Percentiles rank a stretch among this genome's conserved stretches.
Conservation (phyloP, 169 alveolate genomes). For the Pseudocohnilembus persalinus region DNA sequence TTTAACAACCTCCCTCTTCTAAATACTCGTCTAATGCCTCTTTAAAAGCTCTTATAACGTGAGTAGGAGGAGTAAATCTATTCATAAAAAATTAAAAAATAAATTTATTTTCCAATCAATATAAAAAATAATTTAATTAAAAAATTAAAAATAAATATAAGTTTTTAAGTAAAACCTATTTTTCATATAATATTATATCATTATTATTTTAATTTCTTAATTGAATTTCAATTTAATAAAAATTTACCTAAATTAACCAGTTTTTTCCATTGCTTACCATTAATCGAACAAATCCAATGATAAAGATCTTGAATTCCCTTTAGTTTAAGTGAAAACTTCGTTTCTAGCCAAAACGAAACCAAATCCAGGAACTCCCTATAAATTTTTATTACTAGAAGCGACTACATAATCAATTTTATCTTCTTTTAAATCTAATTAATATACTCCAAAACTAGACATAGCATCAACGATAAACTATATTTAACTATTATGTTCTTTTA, state of each 20-base stretch:
- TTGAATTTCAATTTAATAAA: not conserved
- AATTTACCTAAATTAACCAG: conserved; percentile 22
- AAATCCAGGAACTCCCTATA: conserved; percentile 73
- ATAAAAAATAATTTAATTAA: too few species aligned
- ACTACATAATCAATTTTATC: conserved; percentile 48
- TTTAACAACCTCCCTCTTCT: conserved; percentile 56
- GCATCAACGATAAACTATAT: conserved; percentile 54
- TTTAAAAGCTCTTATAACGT: conserved; percentile 56
- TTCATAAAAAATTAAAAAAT: conserved; percentile 13
- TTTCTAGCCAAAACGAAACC: conserved; percentile 56
- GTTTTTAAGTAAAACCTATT: too few species aligned
- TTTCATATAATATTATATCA: too few species aligned
- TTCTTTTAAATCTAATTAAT: conserved; percentile 39
- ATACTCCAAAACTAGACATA: conserved; percentile 66
- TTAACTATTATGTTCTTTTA: not conserved
- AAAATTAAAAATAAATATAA: too few species aligned
- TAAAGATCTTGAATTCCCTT: conserved; percentile 54
- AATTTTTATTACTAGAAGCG: conserved; percentile 60
- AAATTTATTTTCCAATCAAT: too few species aligned
- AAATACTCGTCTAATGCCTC: conserved; percentile 61
- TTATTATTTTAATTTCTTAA: too few species aligned
- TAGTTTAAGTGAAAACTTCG: conserved; percentile 22
- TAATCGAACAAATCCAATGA: conserved; percentile 67
- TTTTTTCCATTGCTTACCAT: conserved; percentile 45
- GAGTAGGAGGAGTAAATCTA: conserved; percentile 77